Evolutionary conservation across 768 basidiomycete genomes (phyloP).

Genomic region (Paxillus involutus): DNA sequence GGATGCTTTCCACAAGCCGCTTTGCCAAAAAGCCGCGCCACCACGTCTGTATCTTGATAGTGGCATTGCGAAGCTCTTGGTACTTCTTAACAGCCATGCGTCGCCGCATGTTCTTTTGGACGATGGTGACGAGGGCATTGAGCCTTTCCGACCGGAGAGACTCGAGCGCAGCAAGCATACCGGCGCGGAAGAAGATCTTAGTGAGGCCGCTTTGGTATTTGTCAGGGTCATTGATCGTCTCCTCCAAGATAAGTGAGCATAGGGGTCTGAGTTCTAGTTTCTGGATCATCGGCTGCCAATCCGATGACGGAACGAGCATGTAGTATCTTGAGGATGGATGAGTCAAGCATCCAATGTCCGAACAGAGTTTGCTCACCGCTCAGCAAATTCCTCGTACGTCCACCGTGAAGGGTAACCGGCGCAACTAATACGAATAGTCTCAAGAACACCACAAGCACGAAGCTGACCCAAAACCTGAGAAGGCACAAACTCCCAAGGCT

Average conservation of each 20-base stretch:
- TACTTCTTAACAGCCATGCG: conserved; percentile 84
- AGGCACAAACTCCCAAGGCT: conserved; percentile 94
- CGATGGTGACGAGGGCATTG: conserved; percentile 88
- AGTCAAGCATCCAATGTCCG: conserved; percentile 14
- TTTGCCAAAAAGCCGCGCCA: conserved; percentile 88
- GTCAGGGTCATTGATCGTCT: conserved; percentile 88
- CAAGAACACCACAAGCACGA: conserved; percentile 96
- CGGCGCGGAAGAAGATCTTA: conserved; percentile 99
- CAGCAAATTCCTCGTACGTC: conserved; percentile 98
- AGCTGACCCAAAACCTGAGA: conserved; percentile 95
- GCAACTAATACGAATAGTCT: conserved; percentile 98
- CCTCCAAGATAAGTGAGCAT: conserved; percentile 81
- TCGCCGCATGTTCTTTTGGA: conserved; percentile 96
- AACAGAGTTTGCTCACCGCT: conserved; percentile 60
- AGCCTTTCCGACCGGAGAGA: conserved; percentile 84
- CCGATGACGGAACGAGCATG: conserved; percentile 86
- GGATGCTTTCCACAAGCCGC: conserved; percentile 65
- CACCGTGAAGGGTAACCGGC: conserved; percentile 98
- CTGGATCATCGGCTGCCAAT: conserved; percentile 87
- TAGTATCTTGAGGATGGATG: conserved; percentile 68
- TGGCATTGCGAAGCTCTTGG: conserved; percentile 61
- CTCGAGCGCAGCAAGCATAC: conserved; percentile 96
- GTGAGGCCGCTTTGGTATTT: conserved; percentile 97
- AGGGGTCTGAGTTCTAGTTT: conserved; percentile 76
- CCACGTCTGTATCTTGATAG: conserved; percentile 90